Evolutionary conservation across 345 rosid genomes (phyloP).

Genomic region (Leavenworthia alabamica): DNA sequence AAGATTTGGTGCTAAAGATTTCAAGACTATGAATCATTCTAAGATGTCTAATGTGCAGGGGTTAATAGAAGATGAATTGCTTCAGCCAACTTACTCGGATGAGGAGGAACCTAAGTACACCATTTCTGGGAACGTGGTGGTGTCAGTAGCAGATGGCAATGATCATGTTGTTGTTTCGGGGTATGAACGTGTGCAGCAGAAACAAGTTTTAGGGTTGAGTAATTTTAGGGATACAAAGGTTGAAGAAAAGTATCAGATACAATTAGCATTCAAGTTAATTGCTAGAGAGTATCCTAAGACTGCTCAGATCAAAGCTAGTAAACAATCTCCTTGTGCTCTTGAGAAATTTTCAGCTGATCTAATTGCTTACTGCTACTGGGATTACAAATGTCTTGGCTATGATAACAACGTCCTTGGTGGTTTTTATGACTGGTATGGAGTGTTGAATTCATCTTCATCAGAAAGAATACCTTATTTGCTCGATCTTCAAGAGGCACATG

Average conservation of each 20-base stretch:
- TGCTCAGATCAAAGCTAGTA: constrained; percentile 88
- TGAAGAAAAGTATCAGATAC: constrained; percentile 94
- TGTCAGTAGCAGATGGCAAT: constrained; percentile 36
- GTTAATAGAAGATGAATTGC: too few relatives aligned
- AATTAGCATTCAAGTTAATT: constrained; percentile 83
- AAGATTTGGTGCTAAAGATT: too few relatives aligned
- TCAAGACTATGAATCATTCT: too few relatives aligned
- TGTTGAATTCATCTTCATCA: constrained; percentile 43
- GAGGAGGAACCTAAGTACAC: too few relatives aligned
- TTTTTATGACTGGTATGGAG: constrained; percentile 81
- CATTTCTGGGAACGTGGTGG: too few relatives aligned
- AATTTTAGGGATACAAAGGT: constrained; percentile 48
- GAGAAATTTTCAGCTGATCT: constrained; percentile 89
- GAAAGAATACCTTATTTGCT: constrained; percentile 81
- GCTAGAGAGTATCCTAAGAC: constrained; percentile 97
- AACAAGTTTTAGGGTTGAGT: background rate
- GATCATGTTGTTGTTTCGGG: constrained; percentile 41
- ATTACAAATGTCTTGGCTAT: constrained; percentile 83
- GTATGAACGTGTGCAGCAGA: background rate
- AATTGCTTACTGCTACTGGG: constrained; percentile 91
- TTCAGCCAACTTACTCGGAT: too few relatives aligned
- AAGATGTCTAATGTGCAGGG: too few relatives aligned
- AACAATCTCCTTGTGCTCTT: constrained; percentile 74
- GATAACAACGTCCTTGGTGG: constrained; percentile 97
- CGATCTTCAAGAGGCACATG: constrained; percentile 78